Conservation (phyloP, 306 rosid species). For the Ziziphus jujuba region DNA sequence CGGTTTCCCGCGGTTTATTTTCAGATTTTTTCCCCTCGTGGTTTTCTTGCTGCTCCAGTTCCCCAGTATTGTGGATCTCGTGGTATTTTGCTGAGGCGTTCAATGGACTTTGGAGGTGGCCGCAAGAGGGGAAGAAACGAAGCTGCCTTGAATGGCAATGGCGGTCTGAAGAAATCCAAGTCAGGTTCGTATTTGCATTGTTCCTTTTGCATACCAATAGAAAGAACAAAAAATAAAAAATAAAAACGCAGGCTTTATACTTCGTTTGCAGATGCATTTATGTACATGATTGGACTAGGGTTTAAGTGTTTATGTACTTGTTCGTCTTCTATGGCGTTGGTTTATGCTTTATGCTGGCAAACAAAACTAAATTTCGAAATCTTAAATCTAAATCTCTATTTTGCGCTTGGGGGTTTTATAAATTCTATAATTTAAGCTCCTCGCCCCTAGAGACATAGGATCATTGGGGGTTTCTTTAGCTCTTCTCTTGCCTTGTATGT, state of each 20-base stretch:
- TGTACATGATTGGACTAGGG: not conserved
- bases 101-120: slow-evolving; percentile 51
- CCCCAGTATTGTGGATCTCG: not conserved
- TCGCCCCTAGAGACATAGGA: too few species aligned
- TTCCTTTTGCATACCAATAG: not conserved
- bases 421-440: too few species aligned
- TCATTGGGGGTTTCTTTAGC: too few species aligned
- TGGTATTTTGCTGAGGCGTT: not conserved
- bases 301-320: not conserved
- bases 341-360: not conserved
- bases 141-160: slow-evolving; percentile 70
- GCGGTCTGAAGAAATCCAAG: slow-evolving; percentile 59
- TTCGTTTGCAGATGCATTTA: not conserved
- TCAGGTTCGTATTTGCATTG: slow-evolving; percentile 44
- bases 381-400: not conserved
- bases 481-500: too few species aligned
- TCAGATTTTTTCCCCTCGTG: not conserved
- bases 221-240: too few species aligned
- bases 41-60: not conserved
- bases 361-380: not conserved
- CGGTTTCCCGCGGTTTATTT: not conserved
- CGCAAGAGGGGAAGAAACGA: slow-evolving; percentile 72
- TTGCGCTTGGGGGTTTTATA: too few species aligned
- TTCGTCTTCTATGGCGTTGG: not conserved
- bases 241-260: too few species aligned